These are phyloP conservation scores for Heracleum sosnowskyi DNA, from an alignment of 129 eudicot species.

Conservation along the genomic window DNA sequence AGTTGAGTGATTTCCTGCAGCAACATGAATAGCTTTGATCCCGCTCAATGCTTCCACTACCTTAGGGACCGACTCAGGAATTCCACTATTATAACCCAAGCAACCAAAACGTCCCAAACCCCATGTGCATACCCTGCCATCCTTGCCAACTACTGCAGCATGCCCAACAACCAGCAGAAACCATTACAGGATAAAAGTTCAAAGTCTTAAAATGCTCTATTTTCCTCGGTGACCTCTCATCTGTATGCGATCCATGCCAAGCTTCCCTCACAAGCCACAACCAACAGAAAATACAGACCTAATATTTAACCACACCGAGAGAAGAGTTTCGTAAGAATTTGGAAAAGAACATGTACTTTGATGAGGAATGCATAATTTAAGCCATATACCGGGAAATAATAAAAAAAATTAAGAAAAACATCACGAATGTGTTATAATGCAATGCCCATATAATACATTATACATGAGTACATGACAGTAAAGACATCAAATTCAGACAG, in stretches of 20 bases:
- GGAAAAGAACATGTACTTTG: background rate
- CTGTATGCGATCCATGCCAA: constrained; percentile 76
- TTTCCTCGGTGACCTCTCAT: constrained; percentile 70
- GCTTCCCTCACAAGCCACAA: constrained; percentile 92
- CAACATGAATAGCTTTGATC: constrained; percentile 88
- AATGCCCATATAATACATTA: background rate
- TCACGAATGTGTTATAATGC: background rate
- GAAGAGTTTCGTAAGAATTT: background rate
- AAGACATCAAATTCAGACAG: too few relatives aligned
- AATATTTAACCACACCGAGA: background rate
- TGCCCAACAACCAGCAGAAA: constrained; percentile 89
- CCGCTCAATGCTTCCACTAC: constrained; percentile 68
- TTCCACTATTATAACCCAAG: constrained; percentile 85
- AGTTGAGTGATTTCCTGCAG: constrained; percentile 87
- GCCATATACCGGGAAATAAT: background rate
- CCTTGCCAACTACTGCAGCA: constrained; percentile 91
- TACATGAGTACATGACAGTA: too few relatives aligned
- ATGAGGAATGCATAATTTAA: constrained; percentile 7
- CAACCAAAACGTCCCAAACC: constrained; percentile 96
- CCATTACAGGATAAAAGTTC: constrained; percentile 70
- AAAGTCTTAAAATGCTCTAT: constrained; percentile 64
- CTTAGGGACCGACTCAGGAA: constrained; percentile 68
- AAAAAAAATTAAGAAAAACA: background rate
- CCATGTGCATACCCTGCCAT: constrained; percentile 98
- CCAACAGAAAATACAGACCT: constrained; percentile 97